Base-by-base conservation (phyloP, 768 basidiomycete genomes). In the Naematelia aurantialba region DNA sequence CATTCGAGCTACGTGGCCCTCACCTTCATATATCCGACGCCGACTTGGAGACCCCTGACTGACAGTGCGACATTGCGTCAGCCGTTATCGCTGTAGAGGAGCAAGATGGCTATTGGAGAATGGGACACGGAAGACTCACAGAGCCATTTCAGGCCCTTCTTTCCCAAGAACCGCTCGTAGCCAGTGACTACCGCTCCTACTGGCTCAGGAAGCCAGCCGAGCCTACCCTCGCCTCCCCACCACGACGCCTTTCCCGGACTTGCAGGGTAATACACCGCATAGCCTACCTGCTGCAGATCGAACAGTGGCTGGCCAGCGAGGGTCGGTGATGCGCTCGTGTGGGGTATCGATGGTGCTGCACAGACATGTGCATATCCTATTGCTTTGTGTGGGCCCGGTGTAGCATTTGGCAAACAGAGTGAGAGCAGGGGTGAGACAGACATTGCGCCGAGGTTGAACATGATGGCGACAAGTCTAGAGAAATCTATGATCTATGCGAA, bases 201-300 rank as follows among this genome's bases (percentile, higher is more conserved):
- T 14, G 66, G 66, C 27, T 64, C 58, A 1, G 67, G 62, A 22
- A 71, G 56, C 69, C 69, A 71, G 13, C 47, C 45, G 10, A 68
- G 62, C 55, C 17, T 55, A 14, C 42, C 45, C 13, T 34, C 55
- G 2, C 52, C 52, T 47, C 39, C 52, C 22, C 58, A 46, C 56
- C 56, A 58, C 22, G 52, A 45, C 19, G 51, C 14, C 19, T 26
- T 49, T 17, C 44, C 22, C 17, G 56, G 26, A 22, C 24, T 31
- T 19, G 47, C 49, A 25, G 69, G 69, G 31, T 71, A 71, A 42
- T 62, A 71, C 3, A 71, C 58, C 1, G 62, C 58, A 59, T 71
- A 71, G 3, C 59, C 58, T 22, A 71, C 54, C 30, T 62, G 51
- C 25, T 60, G 34, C 1, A 66, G 30, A 19, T 63, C 45, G 13